phyloP scores from a whole-genome alignment of 805 yeast species.

The Candida corydali region DNA sequence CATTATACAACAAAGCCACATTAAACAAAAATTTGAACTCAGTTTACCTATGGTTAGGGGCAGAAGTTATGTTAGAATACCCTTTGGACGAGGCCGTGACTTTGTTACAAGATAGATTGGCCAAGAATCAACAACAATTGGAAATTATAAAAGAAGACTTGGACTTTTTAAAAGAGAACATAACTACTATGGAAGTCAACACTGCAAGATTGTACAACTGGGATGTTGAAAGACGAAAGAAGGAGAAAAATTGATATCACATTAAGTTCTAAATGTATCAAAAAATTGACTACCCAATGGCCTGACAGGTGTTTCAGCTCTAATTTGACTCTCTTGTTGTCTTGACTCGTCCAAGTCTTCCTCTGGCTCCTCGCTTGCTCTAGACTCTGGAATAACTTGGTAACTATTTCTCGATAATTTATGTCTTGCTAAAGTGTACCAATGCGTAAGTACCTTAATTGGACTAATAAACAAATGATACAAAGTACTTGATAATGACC shows the following conservation, averaged over 20 bases:
- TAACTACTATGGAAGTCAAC: conserved; percentile 97
- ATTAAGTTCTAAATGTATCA: conserved; percentile 51
- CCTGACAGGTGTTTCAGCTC: conserved; percentile 58
- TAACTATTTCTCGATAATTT: conserved; percentile 4
- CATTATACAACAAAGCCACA: conserved; percentile 80
- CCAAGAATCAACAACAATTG: conserved; percentile 56
- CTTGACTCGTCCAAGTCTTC: conserved; percentile 24
- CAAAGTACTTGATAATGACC: conserved; percentile 27
- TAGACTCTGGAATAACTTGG: conserved; percentile 6
- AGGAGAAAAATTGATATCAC: conserved; percentile 3
- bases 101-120: conserved; percentile 58
- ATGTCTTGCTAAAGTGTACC: neutral
- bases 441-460: conserved; percentile 7
- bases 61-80: conserved; percentile 95
- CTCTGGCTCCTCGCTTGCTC: conserved; percentile 11
- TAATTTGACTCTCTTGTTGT: conserved; percentile 24
- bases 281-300: conserved; percentile 58
- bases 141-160: conserved; percentile 73
- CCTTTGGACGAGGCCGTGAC: conserved; percentile 83
- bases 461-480: conserved; percentile 29
- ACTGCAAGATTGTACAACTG: conserved; percentile 88
- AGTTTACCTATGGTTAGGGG: conserved; percentile 95
- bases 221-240: conserved; percentile 75
- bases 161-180: conserved; percentile 79
- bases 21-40: conserved; percentile 52